These are phyloP conservation scores for Yamadazyma endophytica DNA, from an alignment of 805 yeast species.

Conservation along the genomic window DNA sequence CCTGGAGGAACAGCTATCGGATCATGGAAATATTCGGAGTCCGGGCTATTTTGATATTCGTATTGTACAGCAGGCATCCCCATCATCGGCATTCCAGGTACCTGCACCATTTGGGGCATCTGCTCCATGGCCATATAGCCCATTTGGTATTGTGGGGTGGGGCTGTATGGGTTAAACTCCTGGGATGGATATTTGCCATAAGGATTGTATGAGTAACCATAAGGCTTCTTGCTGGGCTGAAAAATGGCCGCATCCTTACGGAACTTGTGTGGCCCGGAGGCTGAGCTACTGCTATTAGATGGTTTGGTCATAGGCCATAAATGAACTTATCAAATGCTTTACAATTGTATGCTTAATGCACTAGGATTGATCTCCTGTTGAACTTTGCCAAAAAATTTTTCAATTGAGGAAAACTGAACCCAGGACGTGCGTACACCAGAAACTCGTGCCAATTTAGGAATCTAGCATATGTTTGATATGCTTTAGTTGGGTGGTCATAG, in stretches of 20 bases:
- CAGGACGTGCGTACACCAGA: background rate
- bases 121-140: slow-evolving; percentile 2
- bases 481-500: background rate
- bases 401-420: slow-evolving; percentile 1
- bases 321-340: too few species aligned
- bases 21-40: too few species aligned
- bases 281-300: slow-evolving; percentile 18
- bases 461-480: too few species aligned
- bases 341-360: too few species aligned
- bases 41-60: slow-evolving; percentile 5
- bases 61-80: slow-evolving; percentile 1
- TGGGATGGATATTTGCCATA: background rate
- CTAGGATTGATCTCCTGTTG: slow-evolving; percentile 2
- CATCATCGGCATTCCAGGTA: slow-evolving; percentile 4
- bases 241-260: slow-evolving; percentile 38
- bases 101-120: slow-evolving; percentile 4
- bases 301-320: slow-evolving; percentile 19
- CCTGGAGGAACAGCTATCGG: too few species aligned
- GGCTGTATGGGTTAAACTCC: background rate
- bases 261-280: slow-evolving; percentile 30
- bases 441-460: background rate
- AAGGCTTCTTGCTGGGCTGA: slow-evolving; percentile 22
- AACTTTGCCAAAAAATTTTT: slow-evolving; percentile 2
- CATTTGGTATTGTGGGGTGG: background rate
- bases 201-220: too few species aligned